These are phyloP conservation scores for Sporothrix globosa DNA, from an alignment of 2,329 filamentous ascomycete genomes.

Conservation along the genomic window DNA sequence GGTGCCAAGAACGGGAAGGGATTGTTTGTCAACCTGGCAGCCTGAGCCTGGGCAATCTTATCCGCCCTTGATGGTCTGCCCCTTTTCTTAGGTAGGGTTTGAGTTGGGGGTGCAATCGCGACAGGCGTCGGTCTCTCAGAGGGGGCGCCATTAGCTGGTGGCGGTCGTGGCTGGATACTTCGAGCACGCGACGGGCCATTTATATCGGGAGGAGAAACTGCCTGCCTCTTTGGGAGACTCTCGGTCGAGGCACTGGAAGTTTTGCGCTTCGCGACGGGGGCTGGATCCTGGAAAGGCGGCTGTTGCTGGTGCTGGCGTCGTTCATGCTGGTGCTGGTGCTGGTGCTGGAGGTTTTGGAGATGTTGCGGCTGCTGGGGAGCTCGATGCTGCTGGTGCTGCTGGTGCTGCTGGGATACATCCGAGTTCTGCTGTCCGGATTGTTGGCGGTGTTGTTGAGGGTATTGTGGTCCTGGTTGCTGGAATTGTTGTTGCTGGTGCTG, in stretches of 20 bases:
- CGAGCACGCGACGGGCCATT: constrained; percentile 26
- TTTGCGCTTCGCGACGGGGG: constrained; percentile 41
- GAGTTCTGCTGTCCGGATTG: neutral
- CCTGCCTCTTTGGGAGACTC: constrained; percentile 42
- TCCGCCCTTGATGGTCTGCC: constrained; percentile 45
- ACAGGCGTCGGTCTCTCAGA: neutral
- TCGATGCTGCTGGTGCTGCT: constrained; percentile 37
- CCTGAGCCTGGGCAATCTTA: constrained; percentile 40
- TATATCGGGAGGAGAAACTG: constrained; percentile 38
- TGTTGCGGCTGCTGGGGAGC: constrained; percentile 26
- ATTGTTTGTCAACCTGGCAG: constrained; percentile 31
- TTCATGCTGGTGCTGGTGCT: neutral
- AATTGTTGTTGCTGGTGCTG: constrained; percentile 38
- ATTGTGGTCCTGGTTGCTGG: constrained; percentile 36
- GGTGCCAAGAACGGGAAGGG: constrained; percentile 29
- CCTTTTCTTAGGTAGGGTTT: constrained; percentile 37
- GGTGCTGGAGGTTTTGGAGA: neutral
- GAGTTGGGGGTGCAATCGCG: constrained; percentile 28
- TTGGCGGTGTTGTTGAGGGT: constrained; percentile 18
- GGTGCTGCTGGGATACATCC: neutral
- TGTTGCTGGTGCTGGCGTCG: neutral
- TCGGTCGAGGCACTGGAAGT: constrained; percentile 42
- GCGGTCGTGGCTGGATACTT: constrained; percentile 42
- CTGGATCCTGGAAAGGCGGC: constrained; percentile 9
- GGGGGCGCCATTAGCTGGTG: constrained; percentile 12